Evolutionary conservation across 2,329 filamentous ascomycete species (phyloP).

Genomic region (Berkeleyomyces basicola): DNA sequence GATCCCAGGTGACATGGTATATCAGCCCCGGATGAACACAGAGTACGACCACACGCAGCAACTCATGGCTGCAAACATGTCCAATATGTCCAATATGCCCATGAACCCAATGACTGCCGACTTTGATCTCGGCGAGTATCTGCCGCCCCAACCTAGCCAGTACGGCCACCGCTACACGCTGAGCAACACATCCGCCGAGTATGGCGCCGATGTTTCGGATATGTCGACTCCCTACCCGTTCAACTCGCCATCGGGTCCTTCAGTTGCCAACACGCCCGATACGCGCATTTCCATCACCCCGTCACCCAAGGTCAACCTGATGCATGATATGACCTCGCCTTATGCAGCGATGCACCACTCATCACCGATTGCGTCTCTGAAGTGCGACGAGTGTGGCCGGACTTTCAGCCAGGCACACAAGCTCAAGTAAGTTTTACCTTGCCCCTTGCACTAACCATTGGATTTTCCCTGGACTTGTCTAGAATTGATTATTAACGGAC

Average conservation of each 20-base stretch:
- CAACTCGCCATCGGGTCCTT: conserved; percentile 20
- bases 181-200: conserved; percentile 14
- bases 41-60: conserved; percentile 2
- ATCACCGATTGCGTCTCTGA: conserved; percentile 16
- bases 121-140: conserved; percentile 13
- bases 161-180: conserved; percentile 9
- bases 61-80: background rate
- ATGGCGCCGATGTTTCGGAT: conserved; percentile 22
- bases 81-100: conserved; percentile 1
- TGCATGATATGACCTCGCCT: conserved; percentile 24
- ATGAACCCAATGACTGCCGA: conserved; percentile 2
- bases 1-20: conserved; percentile 4
- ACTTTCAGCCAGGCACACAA: conserved; percentile 42
- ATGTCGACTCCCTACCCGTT: conserved; percentile 26
- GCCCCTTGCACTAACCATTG: background rate
- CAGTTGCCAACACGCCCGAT: conserved; percentile 30
- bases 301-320: conserved; percentile 24
- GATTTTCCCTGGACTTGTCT: background rate
- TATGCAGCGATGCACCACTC: conserved; percentile 12
- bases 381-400: conserved; percentile 28
- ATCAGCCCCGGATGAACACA: conserved; percentile 4
- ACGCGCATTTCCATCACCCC: conserved; percentile 28
- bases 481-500: conserved; percentile 15
- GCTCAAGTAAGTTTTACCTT: conserved; percentile 31
- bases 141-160: background rate